phyloP scores from a whole-genome alignment of 2,329 filamentous ascomycete genomes.

The Alternaria consortialis region DNA sequence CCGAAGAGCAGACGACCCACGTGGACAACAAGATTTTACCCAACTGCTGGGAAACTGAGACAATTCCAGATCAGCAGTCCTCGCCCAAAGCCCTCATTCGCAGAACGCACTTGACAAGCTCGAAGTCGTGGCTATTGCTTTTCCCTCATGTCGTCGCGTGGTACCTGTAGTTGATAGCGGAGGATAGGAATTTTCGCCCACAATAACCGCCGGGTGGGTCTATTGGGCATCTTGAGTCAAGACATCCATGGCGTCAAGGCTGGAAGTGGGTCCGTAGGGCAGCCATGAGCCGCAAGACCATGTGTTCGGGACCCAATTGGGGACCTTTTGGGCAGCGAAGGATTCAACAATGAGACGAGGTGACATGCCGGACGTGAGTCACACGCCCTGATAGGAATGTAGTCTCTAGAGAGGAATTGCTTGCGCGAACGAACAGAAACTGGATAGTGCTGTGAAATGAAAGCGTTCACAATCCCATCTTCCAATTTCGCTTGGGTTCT shows the following conservation, averaged over 20 bases:
- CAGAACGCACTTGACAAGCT: background rate
- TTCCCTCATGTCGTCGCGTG: conserved; percentile 11
- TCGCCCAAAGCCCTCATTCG: background rate
- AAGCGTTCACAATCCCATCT: background rate
- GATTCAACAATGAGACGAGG: conserved; percentile 12
- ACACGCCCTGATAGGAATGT: conserved; percentile 22
- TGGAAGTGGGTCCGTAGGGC: conserved; percentile 39
- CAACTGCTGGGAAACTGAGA: background rate
- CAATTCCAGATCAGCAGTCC: background rate
- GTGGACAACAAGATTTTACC: background rate
- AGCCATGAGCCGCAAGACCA: conserved; percentile 35
- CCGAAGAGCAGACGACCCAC: background rate
- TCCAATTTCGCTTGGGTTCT: conserved; percentile 6
- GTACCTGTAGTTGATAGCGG: conserved; percentile 5
- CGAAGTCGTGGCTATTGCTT: background rate
- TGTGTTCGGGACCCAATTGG: conserved; percentile 36
- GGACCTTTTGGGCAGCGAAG: conserved; percentile 36
- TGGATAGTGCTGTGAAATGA: conserved; percentile 15
- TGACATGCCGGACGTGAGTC: conserved; percentile 31
- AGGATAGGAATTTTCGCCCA: conserved; percentile 17
- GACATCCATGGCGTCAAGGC: conserved; percentile 25
- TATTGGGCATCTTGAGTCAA: conserved; percentile 31
- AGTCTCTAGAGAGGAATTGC: conserved; percentile 16
- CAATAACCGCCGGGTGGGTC: conserved; percentile 37
- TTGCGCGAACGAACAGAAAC: conserved; percentile 14